Conservation (phyloP, 345 rosid genomes). For the Ceriops tagal region DNA sequence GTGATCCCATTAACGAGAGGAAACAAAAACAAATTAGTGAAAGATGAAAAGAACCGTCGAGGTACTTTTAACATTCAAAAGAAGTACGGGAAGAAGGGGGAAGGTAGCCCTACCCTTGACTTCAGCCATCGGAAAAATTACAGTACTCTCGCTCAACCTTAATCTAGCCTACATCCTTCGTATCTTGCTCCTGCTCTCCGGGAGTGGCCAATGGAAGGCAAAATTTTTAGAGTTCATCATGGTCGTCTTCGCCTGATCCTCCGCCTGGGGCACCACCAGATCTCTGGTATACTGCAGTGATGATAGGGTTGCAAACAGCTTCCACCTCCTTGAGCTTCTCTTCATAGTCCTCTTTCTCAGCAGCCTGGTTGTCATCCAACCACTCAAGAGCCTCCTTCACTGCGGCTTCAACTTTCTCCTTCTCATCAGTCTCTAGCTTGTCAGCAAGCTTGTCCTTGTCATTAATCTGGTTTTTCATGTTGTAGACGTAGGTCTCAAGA, state of each 20-base stretch:
- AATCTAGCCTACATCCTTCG: slow-evolving; percentile 20
- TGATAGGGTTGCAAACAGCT: slow-evolving; percentile 90
- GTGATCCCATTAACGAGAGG: no score
- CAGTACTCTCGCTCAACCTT: slow-evolving; percentile 20
- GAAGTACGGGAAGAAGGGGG: slow-evolving; percentile 20
- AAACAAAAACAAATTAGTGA: background rate
- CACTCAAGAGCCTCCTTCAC: slow-evolving; percentile 93
- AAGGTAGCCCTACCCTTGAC: slow-evolving; percentile 9
- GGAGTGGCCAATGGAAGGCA: slow-evolving; percentile 1
- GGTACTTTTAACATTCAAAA: slow-evolving; percentile 15
- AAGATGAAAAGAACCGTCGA: background rate
- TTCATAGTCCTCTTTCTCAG: slow-evolving; percentile 84
- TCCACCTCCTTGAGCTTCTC: slow-evolving; percentile 98
- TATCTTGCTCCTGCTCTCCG: slow-evolving; percentile 6
- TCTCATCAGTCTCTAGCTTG: slow-evolving; percentile 85
- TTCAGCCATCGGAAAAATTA: slow-evolving; percentile 33
- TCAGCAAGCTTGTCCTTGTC: slow-evolving; percentile 97
- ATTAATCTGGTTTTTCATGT: slow-evolving; percentile 91
- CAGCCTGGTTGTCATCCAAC: slow-evolving; percentile 86
- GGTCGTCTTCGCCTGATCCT: slow-evolving; percentile 41
- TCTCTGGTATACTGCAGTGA: slow-evolving; percentile 75
- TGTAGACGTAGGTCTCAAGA: slow-evolving; percentile 80
- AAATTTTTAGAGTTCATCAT: slow-evolving; percentile 52
- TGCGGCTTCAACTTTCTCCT: slow-evolving; percentile 79
- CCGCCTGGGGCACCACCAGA: slow-evolving; percentile 78